phyloP scores from a whole-genome alignment of 768 basidiomycete genomes.

The Mycena rosella region DNA sequence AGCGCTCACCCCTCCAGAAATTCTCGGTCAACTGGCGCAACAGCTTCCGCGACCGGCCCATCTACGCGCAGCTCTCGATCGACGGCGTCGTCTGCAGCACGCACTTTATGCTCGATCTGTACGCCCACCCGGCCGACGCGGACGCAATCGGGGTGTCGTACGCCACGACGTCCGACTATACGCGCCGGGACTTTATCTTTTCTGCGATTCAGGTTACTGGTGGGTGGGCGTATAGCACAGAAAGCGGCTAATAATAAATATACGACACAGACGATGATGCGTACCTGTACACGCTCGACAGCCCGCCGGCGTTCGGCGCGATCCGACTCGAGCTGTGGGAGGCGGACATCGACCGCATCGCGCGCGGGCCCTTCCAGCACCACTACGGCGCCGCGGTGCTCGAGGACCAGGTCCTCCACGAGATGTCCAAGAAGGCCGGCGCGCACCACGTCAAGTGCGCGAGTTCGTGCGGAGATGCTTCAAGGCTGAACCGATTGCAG shows the following conservation, averaged over 20 bases:
- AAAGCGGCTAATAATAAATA: too few species aligned
- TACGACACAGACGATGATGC: conserved; percentile 41
- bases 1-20: conserved; percentile 24
- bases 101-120: conserved; percentile 39
- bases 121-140: conserved; percentile 25
- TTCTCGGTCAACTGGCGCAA: conserved; percentile 44
- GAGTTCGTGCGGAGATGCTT: neutral
- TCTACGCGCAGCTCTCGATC: conserved; percentile 39
- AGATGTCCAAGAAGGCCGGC: conserved; percentile 50
- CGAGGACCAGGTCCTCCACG: conserved; percentile 47
- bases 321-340: conserved; percentile 51
- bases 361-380: conserved; percentile 42
- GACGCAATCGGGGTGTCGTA: conserved; percentile 39
- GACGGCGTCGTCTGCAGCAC: conserved; percentile 43
- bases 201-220: conserved; percentile 43
- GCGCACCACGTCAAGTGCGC: conserved; percentile 49
- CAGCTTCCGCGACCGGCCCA: conserved; percentile 28
- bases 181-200: conserved; percentile 48
- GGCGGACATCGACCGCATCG: conserved; percentile 40
- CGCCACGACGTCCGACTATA: conserved; percentile 47
- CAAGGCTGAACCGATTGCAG: conserved; percentile 33
- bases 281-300: conserved; percentile 39
- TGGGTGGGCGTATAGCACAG: conserved; percentile 19
- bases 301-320: conserved; percentile 43
- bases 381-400: conserved; percentile 41